Evolutionary conservation across 1,284 basidiomycete species (phyloP).

Genomic region (Pseudozyma tsukubaensis): DNA sequence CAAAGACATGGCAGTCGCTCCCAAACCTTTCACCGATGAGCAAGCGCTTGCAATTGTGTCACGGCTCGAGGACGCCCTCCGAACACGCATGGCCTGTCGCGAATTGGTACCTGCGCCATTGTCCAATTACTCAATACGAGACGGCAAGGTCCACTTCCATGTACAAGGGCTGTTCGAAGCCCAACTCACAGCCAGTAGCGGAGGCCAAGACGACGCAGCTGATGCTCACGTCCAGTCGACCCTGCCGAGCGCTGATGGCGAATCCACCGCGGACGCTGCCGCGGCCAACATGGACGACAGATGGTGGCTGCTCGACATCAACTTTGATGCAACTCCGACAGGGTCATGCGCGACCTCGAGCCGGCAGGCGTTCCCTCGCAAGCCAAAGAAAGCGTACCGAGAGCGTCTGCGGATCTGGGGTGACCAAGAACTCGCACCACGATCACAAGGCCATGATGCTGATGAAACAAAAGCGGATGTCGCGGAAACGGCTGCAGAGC

Average conservation of each 20-base stretch:
- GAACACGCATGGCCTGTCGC: constrained; percentile 75
- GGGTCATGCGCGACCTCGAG: constrained; percentile 42
- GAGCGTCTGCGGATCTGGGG: constrained; percentile 50
- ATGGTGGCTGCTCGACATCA: constrained; percentile 64
- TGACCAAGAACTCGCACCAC: constrained; percentile 52
- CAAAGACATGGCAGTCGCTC: constrained; percentile 75
- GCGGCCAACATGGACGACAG: constrained; percentile 59
- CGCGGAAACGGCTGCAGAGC: constrained; percentile 6
- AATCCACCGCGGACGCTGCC: constrained; percentile 71
- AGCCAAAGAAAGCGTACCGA: constrained; percentile 50
- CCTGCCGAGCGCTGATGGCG: constrained; percentile 4
- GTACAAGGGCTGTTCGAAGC: constrained; percentile 80
- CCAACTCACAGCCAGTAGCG: constrained; percentile 52
- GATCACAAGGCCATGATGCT: constrained; percentile 5
- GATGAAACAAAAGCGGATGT: constrained; percentile 12
- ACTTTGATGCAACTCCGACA: constrained; percentile 54
- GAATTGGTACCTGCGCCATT: constrained; percentile 66
- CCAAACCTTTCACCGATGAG: constrained; percentile 76
- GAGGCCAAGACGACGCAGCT: constrained; percentile 14
- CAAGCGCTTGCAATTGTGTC: constrained; percentile 77
- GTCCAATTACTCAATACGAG: constrained; percentile 78
- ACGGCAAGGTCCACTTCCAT: constrained; percentile 81
- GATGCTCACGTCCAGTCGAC: constrained; percentile 66
- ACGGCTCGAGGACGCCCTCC: constrained; percentile 80
- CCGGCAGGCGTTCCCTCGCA: constrained; percentile 39